Percentiles rank a stretch among this genome's conserved stretches.
Evolutionary conservation across 2,329 filamentous ascomycete genomes (phyloP).

Genomic region (Curvularia lunata): DNA sequence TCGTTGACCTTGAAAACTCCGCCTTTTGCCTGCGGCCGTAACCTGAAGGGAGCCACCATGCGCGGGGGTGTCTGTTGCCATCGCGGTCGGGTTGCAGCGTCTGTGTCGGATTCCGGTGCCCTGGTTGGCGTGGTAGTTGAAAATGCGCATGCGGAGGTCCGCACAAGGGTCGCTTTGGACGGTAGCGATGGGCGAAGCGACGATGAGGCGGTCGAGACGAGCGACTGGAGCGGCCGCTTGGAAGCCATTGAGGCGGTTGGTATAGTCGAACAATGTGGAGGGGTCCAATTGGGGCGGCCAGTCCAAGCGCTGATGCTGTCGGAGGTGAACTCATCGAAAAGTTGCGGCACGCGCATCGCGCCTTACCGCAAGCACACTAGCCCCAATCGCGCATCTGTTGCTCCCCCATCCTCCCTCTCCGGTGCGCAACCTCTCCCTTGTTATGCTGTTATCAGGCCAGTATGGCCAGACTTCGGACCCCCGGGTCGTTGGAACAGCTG

Average conservation of each 20-base stretch:
- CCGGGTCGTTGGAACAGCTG: slow-evolving; percentile 48
- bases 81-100: slow-evolving; percentile 50
- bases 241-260: slow-evolving; percentile 54
- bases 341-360: slow-evolving; percentile 31
- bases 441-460: slow-evolving; percentile 15
- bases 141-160: slow-evolving; percentile 48
- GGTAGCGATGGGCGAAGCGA: slow-evolving; percentile 34
- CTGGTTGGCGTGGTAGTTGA: slow-evolving; percentile 33
- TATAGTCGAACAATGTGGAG: slow-evolving; percentile 22
- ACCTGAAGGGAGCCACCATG: slow-evolving; percentile 58
- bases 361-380: slow-evolving; percentile 27
- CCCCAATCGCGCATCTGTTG: slow-evolving; percentile 20
- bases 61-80: slow-evolving; percentile 58
- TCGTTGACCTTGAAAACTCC: slow-evolving; percentile 73
- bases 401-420: slow-evolving; percentile 22
- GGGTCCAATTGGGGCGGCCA: slow-evolving; percentile 18
- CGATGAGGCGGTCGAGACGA: slow-evolving; percentile 36
- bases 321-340: slow-evolving; percentile 39
- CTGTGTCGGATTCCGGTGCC: slow-evolving; percentile 40
- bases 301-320: slow-evolving; percentile 14
- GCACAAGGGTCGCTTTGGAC: slow-evolving; percentile 34
- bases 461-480: slow-evolving; percentile 35
- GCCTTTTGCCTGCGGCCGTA: slow-evolving; percentile 64
- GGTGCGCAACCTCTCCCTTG: slow-evolving; percentile 17
- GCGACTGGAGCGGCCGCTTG: slow-evolving; percentile 50